These are phyloP conservation scores for Kernera saxatilis DNA, from an alignment of 345 rosid genomes.

Conservation along the genomic window DNA sequence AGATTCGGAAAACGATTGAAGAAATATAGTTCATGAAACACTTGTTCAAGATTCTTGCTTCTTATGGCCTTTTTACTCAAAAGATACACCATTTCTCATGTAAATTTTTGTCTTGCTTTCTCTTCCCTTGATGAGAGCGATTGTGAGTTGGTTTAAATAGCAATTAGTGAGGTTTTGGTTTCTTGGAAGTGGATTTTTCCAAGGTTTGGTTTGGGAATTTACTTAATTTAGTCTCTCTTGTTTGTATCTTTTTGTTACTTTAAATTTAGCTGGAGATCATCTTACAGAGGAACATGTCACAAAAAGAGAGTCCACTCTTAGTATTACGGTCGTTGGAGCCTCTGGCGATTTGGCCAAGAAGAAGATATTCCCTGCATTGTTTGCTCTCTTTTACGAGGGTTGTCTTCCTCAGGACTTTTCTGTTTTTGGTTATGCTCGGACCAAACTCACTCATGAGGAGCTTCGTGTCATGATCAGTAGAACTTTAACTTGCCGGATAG, in stretches of 20 bases:
- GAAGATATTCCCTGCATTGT: conserved; percentile 90
- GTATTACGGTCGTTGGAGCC: conserved; percentile 90
- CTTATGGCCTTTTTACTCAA: no score
- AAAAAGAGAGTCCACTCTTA: conserved; percentile 45
- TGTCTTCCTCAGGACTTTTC: conserved; percentile 68
- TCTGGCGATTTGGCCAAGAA: conserved; percentile 93
- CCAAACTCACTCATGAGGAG: conserved; percentile 66
- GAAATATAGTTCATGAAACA: no score
- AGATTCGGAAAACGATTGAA: no score
- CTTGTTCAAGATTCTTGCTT: no score
- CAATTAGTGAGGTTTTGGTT: not conserved
- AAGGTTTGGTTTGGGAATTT: no score
- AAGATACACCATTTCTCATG: no score
- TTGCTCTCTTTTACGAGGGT: conserved; percentile 82
- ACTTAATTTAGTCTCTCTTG: not conserved
- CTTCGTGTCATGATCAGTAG: conserved; percentile 67
- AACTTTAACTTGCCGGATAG: conserved; percentile 83
- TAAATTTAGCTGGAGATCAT: conserved; percentile 40
- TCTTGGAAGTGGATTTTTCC: not conserved
- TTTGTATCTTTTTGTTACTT: not conserved
- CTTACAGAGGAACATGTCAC: conserved; percentile 29
- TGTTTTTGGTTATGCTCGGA: conserved; percentile 80
- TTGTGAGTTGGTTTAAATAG: not conserved
- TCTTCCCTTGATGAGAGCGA: not conserved
- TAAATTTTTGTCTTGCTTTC: not conserved